Evolutionary conservation across 2,329 filamentous ascomycete genomes (phyloP), one percentile per base, ranked within the genome.

Genomic region (Fusarium papillatum): DNA sequence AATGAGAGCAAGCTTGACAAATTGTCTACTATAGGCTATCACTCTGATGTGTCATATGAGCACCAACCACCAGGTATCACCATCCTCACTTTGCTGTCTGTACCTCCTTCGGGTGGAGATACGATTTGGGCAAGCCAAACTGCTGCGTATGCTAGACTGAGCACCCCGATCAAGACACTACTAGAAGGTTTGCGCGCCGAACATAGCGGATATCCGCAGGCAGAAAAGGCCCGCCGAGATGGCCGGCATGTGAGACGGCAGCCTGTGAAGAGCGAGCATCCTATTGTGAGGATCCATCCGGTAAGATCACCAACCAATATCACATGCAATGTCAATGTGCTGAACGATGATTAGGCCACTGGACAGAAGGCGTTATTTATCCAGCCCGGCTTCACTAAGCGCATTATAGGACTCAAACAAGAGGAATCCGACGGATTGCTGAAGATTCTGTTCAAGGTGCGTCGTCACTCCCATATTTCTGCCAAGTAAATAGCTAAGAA

Each of bases 241-340:
- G 66, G 67, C 7, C 31, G 57, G 5, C 53, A 66, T n/a, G 46
- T 72, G 16, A 26, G 70, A 7, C 43, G 66, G 24, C 48, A 67
- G 26, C 67, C 70, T 24, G 55, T 72, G 9, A 62, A 50, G n/a
- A 86, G 92, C 34, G 93, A 91, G 1, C 93, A 94, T 39, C 72
- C 74, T 78, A 92, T 74, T 19, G 62, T 74, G 14, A 66, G 75
- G 8, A 75, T 66, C 10, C 64, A 74, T 19, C 69, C 93, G 0
- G 88, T 87, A 7, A 62, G 13, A 55, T 11, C 46, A n/a, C 31
- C n/a, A 8, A 24, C 13, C 11, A 10, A 36, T 17, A 48, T 6
- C 19, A 48, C 19, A 10, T 88, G 57, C 10, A 16, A 16, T 29
- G 13, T 9, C 14, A 39, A 10, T 3, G 11, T 29, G 31, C 19